phyloP scores from a whole-genome alignment of 225 moss, liverwort and hornwort species.

The Pseudoscleropodium purum region DNA sequence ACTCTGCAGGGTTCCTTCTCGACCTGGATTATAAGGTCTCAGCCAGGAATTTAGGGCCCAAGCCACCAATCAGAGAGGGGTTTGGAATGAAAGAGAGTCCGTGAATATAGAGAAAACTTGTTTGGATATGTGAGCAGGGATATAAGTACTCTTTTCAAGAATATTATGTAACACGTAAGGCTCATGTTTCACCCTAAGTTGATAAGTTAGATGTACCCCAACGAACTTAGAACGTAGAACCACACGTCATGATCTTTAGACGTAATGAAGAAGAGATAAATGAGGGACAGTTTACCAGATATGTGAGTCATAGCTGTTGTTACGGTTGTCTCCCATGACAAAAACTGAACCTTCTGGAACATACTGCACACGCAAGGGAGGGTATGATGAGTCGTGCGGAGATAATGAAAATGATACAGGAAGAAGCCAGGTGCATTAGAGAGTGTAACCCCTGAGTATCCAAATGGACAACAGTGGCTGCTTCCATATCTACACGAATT shows the following conservation, averaged over 20 bases:
- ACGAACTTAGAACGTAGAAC: not conserved
- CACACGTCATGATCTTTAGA: not conserved
- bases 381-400: not conserved
- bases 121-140: not conserved
- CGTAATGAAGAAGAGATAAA: not conserved
- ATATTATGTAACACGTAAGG: not conserved
- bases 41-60: not conserved
- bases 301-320: conserved; percentile 98
- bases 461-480: not conserved
- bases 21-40: not conserved
- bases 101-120: not conserved
- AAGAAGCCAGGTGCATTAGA: not conserved
- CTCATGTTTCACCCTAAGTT: not conserved
- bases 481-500: not conserved
- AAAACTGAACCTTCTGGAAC: conserved; percentile 88
- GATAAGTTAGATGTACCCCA: not conserved
- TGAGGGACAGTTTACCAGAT: conserved; percentile 30
- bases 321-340: conserved; percentile 99
- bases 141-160: not conserved
- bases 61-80: not conserved
- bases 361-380: conserved; percentile 39
- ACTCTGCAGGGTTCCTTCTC: not conserved
- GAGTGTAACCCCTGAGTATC: not conserved
- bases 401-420: not conserved
- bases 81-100: not conserved